Evolutionary conservation across 306 rosid genomes (phyloP).

Genomic region (Parietaria judaica): DNA sequence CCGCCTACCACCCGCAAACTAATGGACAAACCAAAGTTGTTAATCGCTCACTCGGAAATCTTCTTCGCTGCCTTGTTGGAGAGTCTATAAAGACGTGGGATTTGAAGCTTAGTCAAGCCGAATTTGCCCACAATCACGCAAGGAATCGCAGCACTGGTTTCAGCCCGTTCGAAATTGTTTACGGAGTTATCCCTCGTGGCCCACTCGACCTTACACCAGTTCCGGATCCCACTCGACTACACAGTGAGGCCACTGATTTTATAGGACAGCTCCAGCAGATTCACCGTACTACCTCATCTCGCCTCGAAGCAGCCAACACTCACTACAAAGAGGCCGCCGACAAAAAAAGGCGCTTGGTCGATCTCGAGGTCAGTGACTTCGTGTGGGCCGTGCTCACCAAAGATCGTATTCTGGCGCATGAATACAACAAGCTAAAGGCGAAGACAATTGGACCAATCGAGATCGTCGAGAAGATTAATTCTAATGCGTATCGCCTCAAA

Average conservation of each 20-base stretch:
- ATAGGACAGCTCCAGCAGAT: neutral
- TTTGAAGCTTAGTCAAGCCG: neutral
- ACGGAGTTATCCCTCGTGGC: neutral
- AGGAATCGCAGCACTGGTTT: neutral
- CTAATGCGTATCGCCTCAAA: neutral
- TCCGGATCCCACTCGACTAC: neutral
- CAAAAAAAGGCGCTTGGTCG: neutral
- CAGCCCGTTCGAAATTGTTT: neutral
- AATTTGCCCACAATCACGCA: neutral
- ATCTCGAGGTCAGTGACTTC: neutral
- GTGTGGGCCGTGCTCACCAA: no score
- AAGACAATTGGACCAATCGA: neutral
- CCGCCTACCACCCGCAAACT: neutral
- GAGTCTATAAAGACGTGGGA: neutral
- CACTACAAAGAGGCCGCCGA: neutral
- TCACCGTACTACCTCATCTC: neutral
- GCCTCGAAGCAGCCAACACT: neutral
- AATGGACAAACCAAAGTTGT: neutral
- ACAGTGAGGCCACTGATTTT: neutral
- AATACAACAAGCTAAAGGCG: neutral
- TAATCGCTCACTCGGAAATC: neutral
- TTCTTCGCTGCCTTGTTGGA: neutral
- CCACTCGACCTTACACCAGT: neutral
- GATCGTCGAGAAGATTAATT: neutral
- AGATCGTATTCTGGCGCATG: no score